A percentile compares a stretch with the other conserved stretches of the same genome.
Evolutionary conservation across 1,139 yeast species (phyloP).

Genomic region (Yamadazyma diospyri): DNA sequence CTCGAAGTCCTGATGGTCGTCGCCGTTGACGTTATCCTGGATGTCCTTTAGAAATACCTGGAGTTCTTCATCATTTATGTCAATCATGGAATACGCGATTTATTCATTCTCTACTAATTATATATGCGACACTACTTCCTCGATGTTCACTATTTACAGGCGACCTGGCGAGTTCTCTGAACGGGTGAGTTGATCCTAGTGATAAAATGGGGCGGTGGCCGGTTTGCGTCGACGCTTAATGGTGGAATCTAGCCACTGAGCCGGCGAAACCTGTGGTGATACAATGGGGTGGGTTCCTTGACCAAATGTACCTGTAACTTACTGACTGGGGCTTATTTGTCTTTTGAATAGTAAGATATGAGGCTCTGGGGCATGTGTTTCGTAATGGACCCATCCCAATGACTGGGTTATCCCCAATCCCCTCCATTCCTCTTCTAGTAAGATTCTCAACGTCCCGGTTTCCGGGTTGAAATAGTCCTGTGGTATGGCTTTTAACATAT

Average conservation of each 20-base stretch:
- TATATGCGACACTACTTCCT: neutral
- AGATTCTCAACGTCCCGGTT: conserved; percentile 87
- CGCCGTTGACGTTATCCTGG: conserved; percentile 27
- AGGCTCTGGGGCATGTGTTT: conserved; percentile 98
- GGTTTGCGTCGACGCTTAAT: too few species aligned
- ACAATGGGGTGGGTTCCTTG: too few species aligned
- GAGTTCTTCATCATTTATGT: conserved; percentile 24
- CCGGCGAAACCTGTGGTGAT: too few species aligned
- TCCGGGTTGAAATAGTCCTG: conserved; percentile 93
- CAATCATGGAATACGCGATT: conserved; percentile 6
- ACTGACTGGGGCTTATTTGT: conserved; percentile 37
- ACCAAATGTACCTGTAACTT: too few species aligned
- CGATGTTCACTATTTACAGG: neutral
- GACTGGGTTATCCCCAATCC: conserved; percentile 97
- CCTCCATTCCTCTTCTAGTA: conserved; percentile 97
- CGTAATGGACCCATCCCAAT: conserved; percentile 97
- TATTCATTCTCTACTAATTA: neutral
- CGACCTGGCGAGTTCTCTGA: too few species aligned
- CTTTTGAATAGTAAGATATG: conserved; percentile 89
- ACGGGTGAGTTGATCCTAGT: too few species aligned
- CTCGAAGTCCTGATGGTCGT: conserved; percentile 35
- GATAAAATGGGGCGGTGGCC: too few species aligned
- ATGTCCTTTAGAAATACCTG: conserved; percentile 36
- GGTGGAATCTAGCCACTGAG: too few species aligned
- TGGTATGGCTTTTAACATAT: conserved; percentile 94